phyloP scores from a whole-genome alignment of 129 eudicot genomes.

The Flaveria bidentis region DNA sequence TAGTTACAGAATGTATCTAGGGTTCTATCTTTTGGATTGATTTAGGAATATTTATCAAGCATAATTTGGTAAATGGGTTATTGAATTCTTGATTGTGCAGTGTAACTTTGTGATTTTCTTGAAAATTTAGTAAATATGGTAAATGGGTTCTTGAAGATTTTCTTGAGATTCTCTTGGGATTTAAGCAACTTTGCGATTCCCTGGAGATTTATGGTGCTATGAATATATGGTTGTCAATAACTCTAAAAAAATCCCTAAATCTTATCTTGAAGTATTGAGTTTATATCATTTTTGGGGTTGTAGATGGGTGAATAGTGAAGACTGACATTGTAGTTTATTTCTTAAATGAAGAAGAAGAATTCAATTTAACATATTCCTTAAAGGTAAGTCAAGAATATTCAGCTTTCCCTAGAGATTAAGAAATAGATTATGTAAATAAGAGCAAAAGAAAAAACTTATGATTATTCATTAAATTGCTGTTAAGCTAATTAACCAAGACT shows the following conservation, averaged over 20 bases:
- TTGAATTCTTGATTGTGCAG: not conserved
- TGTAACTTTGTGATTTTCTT: constrained; percentile 3
- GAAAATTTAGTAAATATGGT: constrained; percentile 17
- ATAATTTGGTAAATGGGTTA: constrained; percentile 30
- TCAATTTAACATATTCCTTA: constrained; percentile 20
- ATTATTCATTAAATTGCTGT: constrained; percentile 1
- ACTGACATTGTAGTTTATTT: not conserved
- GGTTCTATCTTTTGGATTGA: constrained; percentile 10
- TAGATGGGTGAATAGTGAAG: constrained; percentile 20
- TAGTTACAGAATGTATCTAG: constrained; percentile 8
- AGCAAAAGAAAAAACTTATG: not conserved
- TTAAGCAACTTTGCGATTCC: constrained; percentile 7
- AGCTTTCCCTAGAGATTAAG: not conserved
- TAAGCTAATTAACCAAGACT: not conserved
- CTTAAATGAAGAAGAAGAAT: not conserved
- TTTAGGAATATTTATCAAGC: constrained; percentile 5
- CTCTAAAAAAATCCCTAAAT: not conserved
- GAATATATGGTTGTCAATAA: not conserved
- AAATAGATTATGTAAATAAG: not conserved
- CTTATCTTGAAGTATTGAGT: not conserved
- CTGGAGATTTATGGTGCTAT: constrained; percentile 13
- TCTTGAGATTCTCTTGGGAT: constrained; percentile 12
- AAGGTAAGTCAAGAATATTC: constrained; percentile 19
- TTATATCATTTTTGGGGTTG: not conserved
- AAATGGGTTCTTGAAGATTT: constrained; percentile 23